Base-by-base conservation (phyloP, 352 stramenopile species). In the Phytophthora litchii region DNA sequence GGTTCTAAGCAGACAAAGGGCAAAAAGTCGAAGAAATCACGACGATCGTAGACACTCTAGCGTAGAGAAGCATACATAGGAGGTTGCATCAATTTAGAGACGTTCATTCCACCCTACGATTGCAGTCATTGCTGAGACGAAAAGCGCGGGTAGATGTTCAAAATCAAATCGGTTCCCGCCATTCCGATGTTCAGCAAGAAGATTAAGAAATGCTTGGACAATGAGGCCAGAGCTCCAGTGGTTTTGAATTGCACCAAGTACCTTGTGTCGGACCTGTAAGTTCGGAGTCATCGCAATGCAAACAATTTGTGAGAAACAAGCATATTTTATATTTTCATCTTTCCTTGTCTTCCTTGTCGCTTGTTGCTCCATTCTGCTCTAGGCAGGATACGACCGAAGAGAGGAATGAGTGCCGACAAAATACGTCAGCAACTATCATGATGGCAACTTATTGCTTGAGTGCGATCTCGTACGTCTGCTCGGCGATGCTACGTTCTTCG, bases 401-500 rank as follows among this genome's bases (percentile, higher is more conserved):
- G 32, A 52, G 32, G 31, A 46, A 64, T 52, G 56, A 65, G 38
- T 54, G 40, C 29, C 38, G 55, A 54, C 53, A 48, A 47, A 48
- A 34, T 47, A 58, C 53, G 53, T 23, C 42, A 55, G 11, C 42
- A 8, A 12, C 32, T 27, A 27, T 27, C 23, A 27, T 5, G 23
- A 17, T 27, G 31, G 25, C 31, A 57, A 42, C 16, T 64, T 70
- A 80, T 36, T 76, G 50, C 38, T 64, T 76, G 20, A 91, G 64
- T 19, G 69, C 80, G 34, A 92, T 78, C 35, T 78, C 74, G 56
- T 78, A 89, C 37, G 83, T 94, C 66, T 95, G 79, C 53, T 89
- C 70, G n/a, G 88, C 88, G 60, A 97, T 97, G 66, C 82, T 94
- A 51, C 75, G 73, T 72, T 97, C 90, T 76, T 97, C 90, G 62